Percentiles rank a stretch among this genome's conserved stretches.
phyloP scores from a whole-genome alignment of 2,329 filamentous ascomycete genomes.

The Penicillium sp. region DNA sequence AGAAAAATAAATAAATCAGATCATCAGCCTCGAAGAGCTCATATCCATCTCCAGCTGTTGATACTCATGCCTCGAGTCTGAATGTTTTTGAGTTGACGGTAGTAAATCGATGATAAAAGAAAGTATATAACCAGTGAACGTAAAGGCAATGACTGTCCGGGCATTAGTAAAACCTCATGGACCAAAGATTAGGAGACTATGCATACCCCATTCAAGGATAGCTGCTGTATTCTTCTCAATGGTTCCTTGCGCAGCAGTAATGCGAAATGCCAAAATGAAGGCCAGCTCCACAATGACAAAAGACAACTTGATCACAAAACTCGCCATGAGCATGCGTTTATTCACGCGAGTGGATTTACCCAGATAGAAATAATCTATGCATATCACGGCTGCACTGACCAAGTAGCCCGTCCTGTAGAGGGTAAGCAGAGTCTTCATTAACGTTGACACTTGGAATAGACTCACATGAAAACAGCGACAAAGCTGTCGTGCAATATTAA shows the following conservation, averaged over 20 bases:
- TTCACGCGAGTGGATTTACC: constrained; percentile 9
- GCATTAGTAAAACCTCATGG: not conserved
- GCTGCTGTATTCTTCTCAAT: constrained; percentile 16
- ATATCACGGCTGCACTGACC: constrained; percentile 17
- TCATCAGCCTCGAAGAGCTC: not conserved
- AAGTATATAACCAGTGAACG: constrained; percentile 19
- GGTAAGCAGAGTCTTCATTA: constrained; percentile 3
- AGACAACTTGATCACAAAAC: constrained; percentile 18
- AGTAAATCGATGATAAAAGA: constrained; percentile 19
- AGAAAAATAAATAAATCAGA: not conserved
- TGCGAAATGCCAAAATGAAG: constrained; percentile 18
- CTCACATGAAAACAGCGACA: constrained; percentile 21
- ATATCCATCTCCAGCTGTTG: constrained; percentile 18
- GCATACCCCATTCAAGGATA: constrained; percentile 18
- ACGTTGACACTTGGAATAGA: not conserved
- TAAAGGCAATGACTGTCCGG: constrained; percentile 16
- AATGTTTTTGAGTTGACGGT: constrained; percentile 10
- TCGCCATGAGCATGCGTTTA: constrained; percentile 16
- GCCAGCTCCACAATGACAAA: constrained; percentile 19
- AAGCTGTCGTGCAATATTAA: constrained; percentile 17
- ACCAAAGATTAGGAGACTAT: not conserved
- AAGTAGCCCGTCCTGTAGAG: constrained; percentile 13
- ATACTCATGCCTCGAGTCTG: constrained; percentile 11
- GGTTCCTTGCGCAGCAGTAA: constrained; percentile 13
- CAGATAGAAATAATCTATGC: constrained; percentile 19